Evolutionary conservation across 257 asterid genomes (phyloP).

Genomic region (Ballota nigra): DNA sequence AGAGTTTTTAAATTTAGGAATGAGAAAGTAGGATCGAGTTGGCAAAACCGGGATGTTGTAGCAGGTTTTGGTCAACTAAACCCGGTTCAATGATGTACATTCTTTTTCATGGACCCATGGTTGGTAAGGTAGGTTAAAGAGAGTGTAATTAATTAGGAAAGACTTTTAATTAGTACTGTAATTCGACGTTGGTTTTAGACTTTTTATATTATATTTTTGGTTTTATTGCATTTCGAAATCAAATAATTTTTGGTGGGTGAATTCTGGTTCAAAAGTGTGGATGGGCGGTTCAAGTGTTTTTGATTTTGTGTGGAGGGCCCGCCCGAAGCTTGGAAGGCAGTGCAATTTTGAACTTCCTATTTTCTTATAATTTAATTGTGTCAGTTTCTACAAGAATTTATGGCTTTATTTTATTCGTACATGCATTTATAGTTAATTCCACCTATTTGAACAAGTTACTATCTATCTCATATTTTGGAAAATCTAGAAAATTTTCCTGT

Average conservation of each 20-base stretch:
- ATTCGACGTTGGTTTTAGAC: conserved; percentile 7
- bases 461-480: neutral
- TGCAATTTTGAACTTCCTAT: neutral
- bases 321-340: neutral
- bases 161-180: conserved; percentile 37
- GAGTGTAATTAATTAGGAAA: conserved; percentile 45
- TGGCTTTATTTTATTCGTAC: neutral
- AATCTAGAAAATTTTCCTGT: neutral
- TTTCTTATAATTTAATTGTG: neutral
- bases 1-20: conserved; percentile 39
- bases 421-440: neutral
- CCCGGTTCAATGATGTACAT: conserved; percentile 54
- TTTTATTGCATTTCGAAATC: neutral
- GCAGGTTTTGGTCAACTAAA: conserved; percentile 14
- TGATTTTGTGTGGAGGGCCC: neutral
- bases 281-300: neutral
- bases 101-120: conserved; percentile 44
- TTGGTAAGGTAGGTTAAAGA: conserved; percentile 54
- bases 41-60: conserved; percentile 20
- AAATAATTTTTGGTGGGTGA: neutral
- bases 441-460: neutral
- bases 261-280: neutral
- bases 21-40: neutral
- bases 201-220: neutral
- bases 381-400: neutral